Conservation (phyloP, 1,284 basidiomycete genomes). For the Cerrena zonata region DNA sequence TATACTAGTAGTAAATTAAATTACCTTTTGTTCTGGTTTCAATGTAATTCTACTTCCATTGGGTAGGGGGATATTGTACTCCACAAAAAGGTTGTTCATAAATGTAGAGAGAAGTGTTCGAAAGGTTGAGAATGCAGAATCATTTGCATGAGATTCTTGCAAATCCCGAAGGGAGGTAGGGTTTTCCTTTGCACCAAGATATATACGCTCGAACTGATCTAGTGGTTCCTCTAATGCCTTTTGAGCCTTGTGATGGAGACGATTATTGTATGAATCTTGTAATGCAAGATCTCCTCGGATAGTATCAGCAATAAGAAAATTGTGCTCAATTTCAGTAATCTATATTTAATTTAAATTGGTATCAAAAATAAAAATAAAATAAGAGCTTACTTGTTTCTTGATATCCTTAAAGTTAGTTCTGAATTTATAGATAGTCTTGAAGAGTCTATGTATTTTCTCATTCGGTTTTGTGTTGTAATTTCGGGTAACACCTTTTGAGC, state of each 20-base stretch:
- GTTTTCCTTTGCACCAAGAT: conserved; percentile 5
- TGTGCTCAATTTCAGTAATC: conserved; percentile 15
- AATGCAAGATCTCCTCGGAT: conserved; percentile 13
- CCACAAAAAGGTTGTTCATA: neutral
- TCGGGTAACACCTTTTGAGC: conserved; percentile 16
- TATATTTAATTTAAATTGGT: conserved; percentile 6
- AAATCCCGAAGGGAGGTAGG: neutral
- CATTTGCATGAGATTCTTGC: neutral
- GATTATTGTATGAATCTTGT: conserved; percentile 6
- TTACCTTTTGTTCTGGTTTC: no score
- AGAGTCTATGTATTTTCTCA: conserved; percentile 20
- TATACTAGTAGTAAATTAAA: neutral
- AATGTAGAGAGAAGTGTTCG: conserved; percentile 1
- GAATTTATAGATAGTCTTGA: conserved; percentile 22
- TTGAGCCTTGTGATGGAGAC: neutral
- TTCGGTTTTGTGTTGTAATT: conserved; percentile 22
- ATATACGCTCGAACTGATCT: neutral
- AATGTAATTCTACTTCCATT: no score
- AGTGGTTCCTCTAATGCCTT: conserved; percentile 1
- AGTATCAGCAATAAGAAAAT: neutral
- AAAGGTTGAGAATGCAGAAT: conserved; percentile 9
- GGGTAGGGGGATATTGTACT: conserved; percentile 2
- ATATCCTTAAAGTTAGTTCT: conserved; percentile 28
- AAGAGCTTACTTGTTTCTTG: conserved; percentile 17
- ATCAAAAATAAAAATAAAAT: neutral